These are phyloP conservation scores for Xylaria intraflava DNA, from an alignment of 495 filamentous ascomycete genomes.

Conservation along the genomic window DNA sequence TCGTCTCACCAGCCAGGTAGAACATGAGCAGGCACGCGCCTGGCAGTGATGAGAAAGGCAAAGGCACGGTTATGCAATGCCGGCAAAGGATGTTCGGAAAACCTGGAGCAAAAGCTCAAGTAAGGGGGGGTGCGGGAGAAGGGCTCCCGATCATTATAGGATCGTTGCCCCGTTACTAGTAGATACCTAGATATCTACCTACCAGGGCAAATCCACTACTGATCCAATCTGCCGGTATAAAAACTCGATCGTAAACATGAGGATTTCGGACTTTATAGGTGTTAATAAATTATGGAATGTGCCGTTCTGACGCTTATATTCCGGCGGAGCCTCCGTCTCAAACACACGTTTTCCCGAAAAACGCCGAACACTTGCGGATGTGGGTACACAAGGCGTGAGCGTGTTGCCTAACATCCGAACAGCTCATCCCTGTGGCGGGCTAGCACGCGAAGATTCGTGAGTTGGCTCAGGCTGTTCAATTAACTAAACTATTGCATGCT, in stretches of 20 bases:
- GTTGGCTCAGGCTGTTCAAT: too few species aligned
- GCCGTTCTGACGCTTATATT: too few species aligned
- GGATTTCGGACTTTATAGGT: neutral
- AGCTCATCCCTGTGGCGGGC: too few species aligned
- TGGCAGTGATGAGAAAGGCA: neutral
- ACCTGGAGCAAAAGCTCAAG: conserved; percentile 1
- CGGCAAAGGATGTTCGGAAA: neutral
- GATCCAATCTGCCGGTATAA: neutral
- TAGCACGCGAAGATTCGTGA: too few species aligned
- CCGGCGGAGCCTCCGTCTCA: too few species aligned
- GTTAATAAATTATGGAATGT: neutral
- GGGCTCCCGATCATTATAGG: neutral
- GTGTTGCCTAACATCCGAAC: too few species aligned
- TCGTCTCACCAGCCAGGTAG: conserved; percentile 4
- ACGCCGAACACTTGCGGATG: too few species aligned
- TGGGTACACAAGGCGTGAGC: too few species aligned
- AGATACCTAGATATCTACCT: too few species aligned
- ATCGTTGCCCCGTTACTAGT: neutral
- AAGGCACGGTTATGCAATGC: neutral
- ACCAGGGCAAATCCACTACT: neutral
- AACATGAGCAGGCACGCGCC: neutral
- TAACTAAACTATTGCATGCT: too few species aligned
- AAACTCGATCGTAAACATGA: neutral
- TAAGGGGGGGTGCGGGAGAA: neutral
- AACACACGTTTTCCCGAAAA: too few species aligned